phyloP scores from a whole-genome alignment of 148 eudicot genomes.

The Pharnaceum exiguum region DNA sequence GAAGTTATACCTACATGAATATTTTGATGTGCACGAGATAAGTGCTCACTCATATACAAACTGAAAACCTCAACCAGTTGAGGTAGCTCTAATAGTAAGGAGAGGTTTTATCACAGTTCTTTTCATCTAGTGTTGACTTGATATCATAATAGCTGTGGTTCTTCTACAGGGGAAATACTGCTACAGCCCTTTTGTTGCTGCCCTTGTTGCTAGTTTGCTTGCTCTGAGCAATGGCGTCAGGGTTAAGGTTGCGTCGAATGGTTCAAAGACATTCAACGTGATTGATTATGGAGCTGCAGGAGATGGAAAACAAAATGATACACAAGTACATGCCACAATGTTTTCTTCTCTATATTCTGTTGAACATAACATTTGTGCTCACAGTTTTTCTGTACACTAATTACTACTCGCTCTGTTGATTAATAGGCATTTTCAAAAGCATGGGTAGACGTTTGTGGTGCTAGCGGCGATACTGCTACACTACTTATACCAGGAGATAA shows the following conservation, averaged over 20 bases:
- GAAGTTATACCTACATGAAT: too few species aligned
- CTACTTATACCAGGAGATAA: background rate
- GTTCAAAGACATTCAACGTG: background rate
- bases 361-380: too few species aligned
- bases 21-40: too few species aligned
- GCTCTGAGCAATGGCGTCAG: background rate
- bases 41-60: too few species aligned
- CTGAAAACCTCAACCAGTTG: too few species aligned
- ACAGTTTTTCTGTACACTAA: background rate
- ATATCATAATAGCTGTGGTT: too few species aligned
- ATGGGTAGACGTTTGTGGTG: conserved; percentile 8
- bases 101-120: too few species aligned
- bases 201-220: background rate
- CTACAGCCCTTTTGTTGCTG: too few species aligned
- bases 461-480: background rate
- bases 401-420: background rate
- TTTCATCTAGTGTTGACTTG: too few species aligned
- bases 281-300: conserved; percentile 12
- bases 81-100: too few species aligned
- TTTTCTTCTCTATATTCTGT: too few species aligned
- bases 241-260: background rate
- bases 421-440: conserved; percentile 17
- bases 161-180: too few species aligned
- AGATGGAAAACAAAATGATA: conserved; percentile 9
- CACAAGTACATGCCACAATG: conserved; percentile 4